Conservation (phyloP, 73 alveolate species). For the Paramecium sexaurelia region DNA sequence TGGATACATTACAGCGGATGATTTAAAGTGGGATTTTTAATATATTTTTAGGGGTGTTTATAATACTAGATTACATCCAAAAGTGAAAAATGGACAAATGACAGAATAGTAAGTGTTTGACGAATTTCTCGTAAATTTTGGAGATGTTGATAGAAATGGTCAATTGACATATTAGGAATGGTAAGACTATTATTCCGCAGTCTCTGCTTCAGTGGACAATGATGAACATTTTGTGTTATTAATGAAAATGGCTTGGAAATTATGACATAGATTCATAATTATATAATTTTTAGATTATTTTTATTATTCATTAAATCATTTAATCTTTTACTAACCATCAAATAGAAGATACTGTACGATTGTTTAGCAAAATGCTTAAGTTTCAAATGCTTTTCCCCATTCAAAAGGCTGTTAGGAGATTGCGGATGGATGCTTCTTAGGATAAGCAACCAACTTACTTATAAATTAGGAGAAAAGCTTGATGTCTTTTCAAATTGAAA, state of each 20-base stretch:
- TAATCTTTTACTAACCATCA: not conserved
- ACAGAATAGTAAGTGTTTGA: conserved; percentile 91
- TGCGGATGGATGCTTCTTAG: not conserved
- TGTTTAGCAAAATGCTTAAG: not conserved
- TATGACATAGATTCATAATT: not conserved
- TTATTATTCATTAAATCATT: not conserved
- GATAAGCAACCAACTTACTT: not conserved
- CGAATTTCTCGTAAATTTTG: conserved; percentile 88
- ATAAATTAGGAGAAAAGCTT: not conserved
- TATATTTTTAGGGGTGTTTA: conserved; percentile 80
- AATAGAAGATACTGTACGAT: not conserved
- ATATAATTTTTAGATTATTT: not conserved
- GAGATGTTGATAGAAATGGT: conserved; percentile 93
- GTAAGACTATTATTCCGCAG: conserved; percentile 97
- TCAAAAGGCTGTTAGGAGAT: not conserved
- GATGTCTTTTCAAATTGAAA: not conserved
- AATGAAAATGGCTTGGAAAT: conserved; percentile 96
- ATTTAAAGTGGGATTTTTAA: conserved; percentile 65
- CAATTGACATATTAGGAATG: conserved; percentile 87
- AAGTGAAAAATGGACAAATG: conserved; percentile 92
- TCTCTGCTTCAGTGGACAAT: conserved; percentile 89
- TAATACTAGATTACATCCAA: conserved; percentile 90
- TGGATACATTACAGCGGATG: conserved; percentile 90
- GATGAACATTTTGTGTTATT: conserved; percentile 97
- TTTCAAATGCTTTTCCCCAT: not conserved